Evolutionary conservation across 169 alveolate species (phyloP), one percentile per base, ranked within the genome.

Genomic region (Pseudocohnilembus persalinus): DNA sequence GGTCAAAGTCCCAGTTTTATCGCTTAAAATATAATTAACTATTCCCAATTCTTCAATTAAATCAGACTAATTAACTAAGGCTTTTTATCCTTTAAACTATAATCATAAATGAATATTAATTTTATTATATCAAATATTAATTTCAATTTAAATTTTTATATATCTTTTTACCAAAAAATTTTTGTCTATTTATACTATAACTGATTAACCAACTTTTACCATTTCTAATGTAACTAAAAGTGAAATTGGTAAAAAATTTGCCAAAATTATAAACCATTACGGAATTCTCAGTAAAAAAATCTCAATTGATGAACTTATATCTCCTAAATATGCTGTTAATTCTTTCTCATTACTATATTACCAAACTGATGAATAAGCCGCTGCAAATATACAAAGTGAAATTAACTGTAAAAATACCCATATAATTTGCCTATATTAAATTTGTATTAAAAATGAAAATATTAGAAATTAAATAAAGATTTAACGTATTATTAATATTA

Each of bases 1-100:
- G 16, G 99, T 99, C 77, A 99, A 93, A 0, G 99, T 99, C 0
- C 99, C 99, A n/a, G 99, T 99, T 89, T 99, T 99, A 91, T 99
- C 99, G 0, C 99, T 95, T 83, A 98, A 98, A 32, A 99, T 95
- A 89, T 97, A 98, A 28, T 98, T 96, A 33, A 99, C 96, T 81
- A 96, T 97, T 0, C 99, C 99, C 90, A 99, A 94, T 88, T 98
- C 99, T 83, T 97, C 97, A 91, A 85, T 90, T 64, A 94, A 76
- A 74, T 94, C 88, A 72, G 87, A 82, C 1, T 73, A 73, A 73
- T 82, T 78, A 31, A 81, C 90, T 31, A 73, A 86, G 29, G 82
- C 83, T 31, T 32, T 30, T 76, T 76, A 75, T 35, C 74, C 83
- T 30, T 31, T 26, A 33, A 34, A 63, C 68, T 28, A 26, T 33